Conservation (phyloP, 371 early-diverging fungal genomes). For the Apophysomyces variabilis region DNA sequence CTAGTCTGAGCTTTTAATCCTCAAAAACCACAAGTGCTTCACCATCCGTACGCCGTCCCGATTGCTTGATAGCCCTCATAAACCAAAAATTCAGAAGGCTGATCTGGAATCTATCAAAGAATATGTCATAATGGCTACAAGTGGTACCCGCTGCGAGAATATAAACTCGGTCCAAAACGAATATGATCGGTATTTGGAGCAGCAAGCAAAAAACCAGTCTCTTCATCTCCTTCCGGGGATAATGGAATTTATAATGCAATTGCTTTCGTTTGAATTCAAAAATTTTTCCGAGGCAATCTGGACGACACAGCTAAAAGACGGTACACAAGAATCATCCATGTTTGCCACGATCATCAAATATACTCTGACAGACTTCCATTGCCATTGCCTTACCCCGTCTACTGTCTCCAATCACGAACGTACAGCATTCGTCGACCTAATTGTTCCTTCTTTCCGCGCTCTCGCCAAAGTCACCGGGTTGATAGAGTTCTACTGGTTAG, state of each 20-base stretch:
- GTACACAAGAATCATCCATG: background rate
- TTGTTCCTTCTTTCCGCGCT: slow-evolving; percentile 1
- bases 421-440: background rate
- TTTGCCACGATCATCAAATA: background rate
- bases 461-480: background rate
- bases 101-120: background rate
- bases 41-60: too few relatives aligned
- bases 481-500: background rate
- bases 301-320: background rate
- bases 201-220: background rate
- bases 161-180: background rate
- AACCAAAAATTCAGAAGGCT: background rate
- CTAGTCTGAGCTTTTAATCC: too few relatives aligned
- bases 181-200: background rate
- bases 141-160: background rate
- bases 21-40: too few relatives aligned
- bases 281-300: background rate
- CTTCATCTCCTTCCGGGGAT: background rate
- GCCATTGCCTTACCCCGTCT: background rate
- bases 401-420: background rate
- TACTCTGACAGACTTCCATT: background rate
- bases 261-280: background rate
- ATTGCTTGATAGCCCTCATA: background rate
- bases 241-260: background rate
- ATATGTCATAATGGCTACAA: background rate